Percentiles rank a stretch among this genome's conserved stretches.
These are phyloP conservation scores for Colletotrichum sp. DNA, from an alignment of 2,329 filamentous ascomycete species.

Conservation along the genomic window DNA sequence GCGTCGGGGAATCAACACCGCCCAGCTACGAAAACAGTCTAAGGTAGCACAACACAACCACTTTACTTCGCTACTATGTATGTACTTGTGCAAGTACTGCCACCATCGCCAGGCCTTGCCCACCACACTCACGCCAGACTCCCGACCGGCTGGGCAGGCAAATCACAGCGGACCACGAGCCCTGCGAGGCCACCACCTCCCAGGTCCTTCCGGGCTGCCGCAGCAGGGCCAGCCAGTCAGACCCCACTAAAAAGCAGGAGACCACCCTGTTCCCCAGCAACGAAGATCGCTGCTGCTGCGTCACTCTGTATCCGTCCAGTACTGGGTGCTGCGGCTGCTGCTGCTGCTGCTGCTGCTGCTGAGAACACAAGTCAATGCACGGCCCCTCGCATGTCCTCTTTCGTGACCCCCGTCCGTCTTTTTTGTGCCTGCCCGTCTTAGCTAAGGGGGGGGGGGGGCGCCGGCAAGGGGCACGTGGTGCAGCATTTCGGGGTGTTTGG, in stretches of 20 bases:
- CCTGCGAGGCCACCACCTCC: background rate
- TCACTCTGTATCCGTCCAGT: background rate
- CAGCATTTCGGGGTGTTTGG: too few relatives aligned
- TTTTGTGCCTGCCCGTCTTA: background rate
- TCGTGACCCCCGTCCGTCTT: background rate
- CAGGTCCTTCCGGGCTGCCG: background rate
- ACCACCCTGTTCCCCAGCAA: constrained; percentile 22
- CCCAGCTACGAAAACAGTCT: background rate
- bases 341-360: background rate
- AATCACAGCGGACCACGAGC: constrained; percentile 2
- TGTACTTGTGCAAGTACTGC: background rate
- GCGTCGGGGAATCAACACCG: background rate
- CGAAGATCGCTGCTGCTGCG: constrained; percentile 19
- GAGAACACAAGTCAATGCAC: background rate
- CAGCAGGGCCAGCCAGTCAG: background rate
- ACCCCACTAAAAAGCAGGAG: constrained; percentile 1
- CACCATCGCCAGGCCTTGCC: background rate
- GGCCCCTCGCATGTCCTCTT: background rate
- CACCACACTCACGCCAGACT: background rate
- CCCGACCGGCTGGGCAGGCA: background rate
- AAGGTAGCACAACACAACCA: background rate
- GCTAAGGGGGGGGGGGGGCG: background rate
- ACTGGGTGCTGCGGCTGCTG: background rate
- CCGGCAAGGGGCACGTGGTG: too few relatives aligned
- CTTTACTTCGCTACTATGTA: background rate